Conservation (phyloP, 768 basidiomycete species). For the Lactifluus piperatus region DNA sequence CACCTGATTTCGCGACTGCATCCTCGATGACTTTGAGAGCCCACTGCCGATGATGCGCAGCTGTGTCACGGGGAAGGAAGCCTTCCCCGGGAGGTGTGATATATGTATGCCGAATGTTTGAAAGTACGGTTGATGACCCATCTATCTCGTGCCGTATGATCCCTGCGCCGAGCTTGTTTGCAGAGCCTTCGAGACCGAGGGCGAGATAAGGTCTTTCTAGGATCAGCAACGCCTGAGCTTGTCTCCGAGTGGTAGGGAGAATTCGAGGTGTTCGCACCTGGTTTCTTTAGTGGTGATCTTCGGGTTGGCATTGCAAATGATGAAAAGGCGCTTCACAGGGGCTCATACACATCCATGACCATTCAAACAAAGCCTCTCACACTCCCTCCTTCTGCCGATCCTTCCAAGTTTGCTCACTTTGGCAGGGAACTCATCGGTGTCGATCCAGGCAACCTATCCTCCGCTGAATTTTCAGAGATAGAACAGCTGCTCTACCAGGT, state of each 20-base stretch:
- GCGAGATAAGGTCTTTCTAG: constrained; percentile 70
- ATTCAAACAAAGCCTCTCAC: constrained; percentile 60
- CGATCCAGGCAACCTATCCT: constrained; percentile 51
- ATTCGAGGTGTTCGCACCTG: constrained; percentile 5
- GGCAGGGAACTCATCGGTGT: constrained; percentile 72
- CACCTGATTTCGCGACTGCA: constrained; percentile 56
- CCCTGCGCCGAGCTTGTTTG: constrained; percentile 95
- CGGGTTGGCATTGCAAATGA: constrained; percentile 19
- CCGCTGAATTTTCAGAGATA: constrained; percentile 58
- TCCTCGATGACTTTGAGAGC: constrained; percentile 70
- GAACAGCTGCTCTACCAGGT: constrained; percentile 73
- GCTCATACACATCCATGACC: constrained; percentile 53
- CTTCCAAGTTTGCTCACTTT: constrained; percentile 57
- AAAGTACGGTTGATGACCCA: constrained; percentile 67
- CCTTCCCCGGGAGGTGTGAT: constrained; percentile 98
- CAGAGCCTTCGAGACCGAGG: constrained; percentile 95
- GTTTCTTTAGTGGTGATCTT: constrained; percentile 13
- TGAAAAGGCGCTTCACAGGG: too few relatives aligned
- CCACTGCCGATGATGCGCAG: constrained; percentile 95
- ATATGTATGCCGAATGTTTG: constrained; percentile 96
- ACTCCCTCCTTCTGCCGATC: constrained; percentile 63
- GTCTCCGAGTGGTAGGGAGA: neutral
- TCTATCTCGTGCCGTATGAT: constrained; percentile 76
- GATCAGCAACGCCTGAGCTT: neutral
- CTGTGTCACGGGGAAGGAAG: constrained; percentile 93